Percentiles rank a stretch among this genome's conserved stretches.
phyloP scores from a whole-genome alignment of 2,329 filamentous ascomycete species.

The Aphanoascus verrucosus region DNA sequence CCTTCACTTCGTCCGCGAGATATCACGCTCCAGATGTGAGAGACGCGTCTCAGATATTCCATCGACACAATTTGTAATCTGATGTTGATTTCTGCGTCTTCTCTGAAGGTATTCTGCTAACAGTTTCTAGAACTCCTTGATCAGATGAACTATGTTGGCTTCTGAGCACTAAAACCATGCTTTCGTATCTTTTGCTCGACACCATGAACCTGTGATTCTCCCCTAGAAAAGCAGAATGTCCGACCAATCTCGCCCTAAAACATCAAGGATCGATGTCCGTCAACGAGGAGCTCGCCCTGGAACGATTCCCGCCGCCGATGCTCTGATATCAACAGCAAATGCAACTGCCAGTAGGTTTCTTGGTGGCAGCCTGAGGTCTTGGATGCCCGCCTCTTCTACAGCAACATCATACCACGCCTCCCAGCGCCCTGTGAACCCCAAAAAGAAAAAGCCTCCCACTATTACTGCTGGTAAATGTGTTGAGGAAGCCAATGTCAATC shows the following conservation, averaged over 20 bases:
- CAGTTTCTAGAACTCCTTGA: not conserved
- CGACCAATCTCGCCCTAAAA: not conserved
- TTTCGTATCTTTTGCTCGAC: not conserved
- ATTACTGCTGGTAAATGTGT: not conserved
- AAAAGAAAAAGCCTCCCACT: not conserved
- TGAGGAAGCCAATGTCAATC: not conserved
- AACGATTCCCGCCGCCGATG: not conserved
- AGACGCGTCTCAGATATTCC: no score
- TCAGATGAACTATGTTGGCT: not conserved
- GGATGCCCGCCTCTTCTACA: conserved; percentile 25
- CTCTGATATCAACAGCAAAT: conserved; percentile 23
- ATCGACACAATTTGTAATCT: no score
- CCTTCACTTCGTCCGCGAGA: no score
- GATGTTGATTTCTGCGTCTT: no score
- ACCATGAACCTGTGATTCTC: not conserved
- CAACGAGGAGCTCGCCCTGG: not conserved
- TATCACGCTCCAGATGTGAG: no score
- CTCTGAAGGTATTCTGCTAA: not conserved
- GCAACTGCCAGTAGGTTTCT: conserved; percentile 33
- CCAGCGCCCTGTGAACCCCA: not conserved
- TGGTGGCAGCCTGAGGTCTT: conserved; percentile 29
- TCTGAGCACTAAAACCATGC: not conserved
- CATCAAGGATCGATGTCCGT: not conserved
- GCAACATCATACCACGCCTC: not conserved
- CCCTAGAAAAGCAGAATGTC: not conserved